These are phyloP conservation scores for Phialophora tarda DNA, from an alignment of 2,329 filamentous ascomycete species.

Conservation along the genomic window DNA sequence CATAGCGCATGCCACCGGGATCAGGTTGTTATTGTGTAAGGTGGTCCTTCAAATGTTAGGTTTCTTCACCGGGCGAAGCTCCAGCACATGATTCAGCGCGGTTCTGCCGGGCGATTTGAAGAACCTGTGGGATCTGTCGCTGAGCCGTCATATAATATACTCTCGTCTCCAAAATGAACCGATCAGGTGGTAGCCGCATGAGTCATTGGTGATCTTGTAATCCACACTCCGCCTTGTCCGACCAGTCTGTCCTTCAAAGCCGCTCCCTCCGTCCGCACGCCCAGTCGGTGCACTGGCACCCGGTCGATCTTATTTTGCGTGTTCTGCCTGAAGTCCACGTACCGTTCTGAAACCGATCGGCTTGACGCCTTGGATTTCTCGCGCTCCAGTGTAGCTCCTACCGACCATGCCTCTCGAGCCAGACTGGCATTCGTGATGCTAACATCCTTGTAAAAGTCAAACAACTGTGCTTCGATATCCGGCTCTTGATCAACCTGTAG, in stretches of 20 bases:
- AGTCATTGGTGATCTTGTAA: slow-evolving; percentile 27
- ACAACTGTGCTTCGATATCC: slow-evolving; percentile 46
- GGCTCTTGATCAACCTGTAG: slow-evolving; percentile 46
- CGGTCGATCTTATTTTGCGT: slow-evolving; percentile 63
- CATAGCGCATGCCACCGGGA: slow-evolving; percentile 26
- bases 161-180: not conserved
- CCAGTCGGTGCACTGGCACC: slow-evolving; percentile 64
- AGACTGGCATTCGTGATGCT: slow-evolving; percentile 47
- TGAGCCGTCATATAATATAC: not conserved
- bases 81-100: not conserved
- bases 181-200: slow-evolving; percentile 14
- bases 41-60: slow-evolving; percentile 11
- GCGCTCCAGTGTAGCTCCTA: slow-evolving; percentile 41
- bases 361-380: slow-evolving; percentile 48
- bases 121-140: not conserved
- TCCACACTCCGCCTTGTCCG: slow-evolving; percentile 38
- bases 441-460: slow-evolving; percentile 48
- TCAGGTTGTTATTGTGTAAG: slow-evolving; percentile 22
- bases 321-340: slow-evolving; percentile 56
- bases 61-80: not conserved
- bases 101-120: not conserved
- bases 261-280: slow-evolving; percentile 57
- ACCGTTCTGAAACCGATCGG: slow-evolving; percentile 52
- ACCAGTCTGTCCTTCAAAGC: slow-evolving; percentile 35
- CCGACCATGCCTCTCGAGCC: slow-evolving; percentile 48